Base-by-base conservation (phyloP, 352 stramenopile genomes). In the Thraustochytrium striatum region DNA sequence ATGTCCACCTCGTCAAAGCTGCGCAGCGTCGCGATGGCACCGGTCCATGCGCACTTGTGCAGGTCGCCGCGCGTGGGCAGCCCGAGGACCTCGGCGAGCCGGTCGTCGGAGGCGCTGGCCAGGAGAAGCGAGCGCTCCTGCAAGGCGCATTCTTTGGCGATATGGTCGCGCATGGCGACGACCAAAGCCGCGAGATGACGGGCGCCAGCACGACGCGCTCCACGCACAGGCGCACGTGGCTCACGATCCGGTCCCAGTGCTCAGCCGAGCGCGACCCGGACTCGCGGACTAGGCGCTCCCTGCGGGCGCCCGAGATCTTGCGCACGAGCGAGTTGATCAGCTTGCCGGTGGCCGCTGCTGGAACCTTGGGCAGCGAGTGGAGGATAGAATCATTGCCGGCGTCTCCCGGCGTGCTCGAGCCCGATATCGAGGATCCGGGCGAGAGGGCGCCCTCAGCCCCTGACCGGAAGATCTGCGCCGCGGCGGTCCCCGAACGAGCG, bases 1-100 rank as follows among this genome's bases (percentile, higher is more conserved):
- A 75, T 75, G 65, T 75, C 65, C 25, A 75, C 65, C n/a, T 75
- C 65, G 52, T 75, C 65, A 72, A 75, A 75, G 65, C 65, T 75
- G 28, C 52, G 65, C 5, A 75, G 65, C 43, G 65, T 75, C 13
- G 65, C 65, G 52, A 75, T 75, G 3, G 65, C 65, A 11, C 65
- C 65, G 32, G n/a, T 5, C 65, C 65, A 75, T 16, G 44, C 19
- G 3, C 32, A 30, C 65, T 39, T 8, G 25, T 38, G 30, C 50
- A 75, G 47, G 1, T 13, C 65, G 8, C 61, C 61, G 43, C 65
- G 65, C 0, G 65, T 30, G 8, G 65, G 65, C 8, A 75, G 47
- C 25, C 65, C 65, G 3, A 75, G 47, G 9, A 75, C 8, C 28
- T 9, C 9, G 1, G 30, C 5, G 0, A 75, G 50, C 25, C 39